These are phyloP conservation scores for Suillus sp. DNA, from an alignment of 768 basidiomycete genomes.

Conservation along the genomic window DNA sequence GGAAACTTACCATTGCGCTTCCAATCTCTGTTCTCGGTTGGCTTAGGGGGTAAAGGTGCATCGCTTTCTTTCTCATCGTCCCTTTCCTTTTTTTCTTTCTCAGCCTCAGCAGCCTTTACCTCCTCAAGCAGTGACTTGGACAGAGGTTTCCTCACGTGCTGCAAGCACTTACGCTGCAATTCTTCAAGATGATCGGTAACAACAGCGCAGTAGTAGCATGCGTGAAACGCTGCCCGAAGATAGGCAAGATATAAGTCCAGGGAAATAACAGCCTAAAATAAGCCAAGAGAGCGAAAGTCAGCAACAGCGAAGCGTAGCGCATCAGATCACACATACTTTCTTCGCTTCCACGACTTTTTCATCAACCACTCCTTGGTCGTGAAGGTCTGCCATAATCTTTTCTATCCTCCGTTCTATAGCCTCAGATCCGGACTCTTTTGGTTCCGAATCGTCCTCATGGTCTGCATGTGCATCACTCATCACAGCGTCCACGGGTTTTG, in stretches of 20 bases:
- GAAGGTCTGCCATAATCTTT: constrained; percentile 70
- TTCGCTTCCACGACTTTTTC: constrained; percentile 67
- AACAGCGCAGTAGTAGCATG: constrained; percentile 97
- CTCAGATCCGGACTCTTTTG: constrained; percentile 66
- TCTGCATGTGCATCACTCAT: constrained; percentile 40
- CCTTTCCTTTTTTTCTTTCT: constrained; percentile 48
- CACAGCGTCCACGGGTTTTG: constrained; percentile 30
- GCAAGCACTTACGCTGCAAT: constrained; percentile 91
- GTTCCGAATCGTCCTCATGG: constrained; percentile 49
- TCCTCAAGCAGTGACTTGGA: constrained; percentile 64
- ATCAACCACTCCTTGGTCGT: constrained; percentile 64
- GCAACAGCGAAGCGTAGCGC: background rate
- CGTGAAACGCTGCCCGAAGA: constrained; percentile 88
- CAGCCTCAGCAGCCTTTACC: constrained; percentile 54
- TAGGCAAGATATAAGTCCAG: constrained; percentile 94
- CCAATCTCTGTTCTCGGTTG: constrained; percentile 51
- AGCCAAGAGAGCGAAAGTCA: constrained; percentile 25
- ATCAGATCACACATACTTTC: constrained; percentile 53
- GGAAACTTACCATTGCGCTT: constrained; percentile 64
- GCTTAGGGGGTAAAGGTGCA: constrained; percentile 23
- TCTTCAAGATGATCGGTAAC: constrained; percentile 93
- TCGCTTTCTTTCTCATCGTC: constrained; percentile 47
- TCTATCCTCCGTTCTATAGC: constrained; percentile 84
- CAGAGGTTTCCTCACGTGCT: constrained; percentile 82
- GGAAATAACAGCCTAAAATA: constrained; percentile 66